Evolutionary conservation across 1,139 yeast genomes (phyloP).

Genomic region (Yamadazyma conglobata): DNA sequence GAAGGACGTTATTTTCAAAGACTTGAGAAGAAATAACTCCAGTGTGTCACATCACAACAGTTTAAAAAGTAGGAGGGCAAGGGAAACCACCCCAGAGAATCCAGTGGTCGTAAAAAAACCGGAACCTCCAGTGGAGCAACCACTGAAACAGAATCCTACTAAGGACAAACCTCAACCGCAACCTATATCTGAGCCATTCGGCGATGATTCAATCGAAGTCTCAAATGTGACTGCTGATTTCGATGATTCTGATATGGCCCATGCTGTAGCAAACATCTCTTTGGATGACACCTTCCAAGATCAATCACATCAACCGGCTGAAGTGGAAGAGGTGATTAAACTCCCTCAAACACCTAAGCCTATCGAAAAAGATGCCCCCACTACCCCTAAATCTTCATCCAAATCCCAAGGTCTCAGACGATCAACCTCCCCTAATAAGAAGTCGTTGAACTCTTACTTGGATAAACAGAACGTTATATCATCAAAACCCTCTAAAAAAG

Average conservation of each 20-base stretch:
- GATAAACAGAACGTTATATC: slow-evolving; percentile 17
- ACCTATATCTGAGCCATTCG: not conserved
- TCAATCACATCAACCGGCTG: no score
- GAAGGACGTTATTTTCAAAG: slow-evolving; percentile 53
- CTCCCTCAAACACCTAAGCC: slow-evolving; percentile 12
- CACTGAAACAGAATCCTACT: not conserved
- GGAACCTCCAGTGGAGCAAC: slow-evolving; percentile 2
- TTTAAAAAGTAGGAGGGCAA: slow-evolving; percentile 5
- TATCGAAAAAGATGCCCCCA: slow-evolving; percentile 9
- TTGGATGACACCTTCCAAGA: slow-evolving; percentile 2
- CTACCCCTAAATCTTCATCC: slow-evolving; percentile 20
- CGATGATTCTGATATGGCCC: slow-evolving; percentile 5
- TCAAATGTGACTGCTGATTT: slow-evolving; percentile 8
- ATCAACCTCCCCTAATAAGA: slow-evolving; percentile 41
- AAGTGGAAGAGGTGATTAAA: not conserved
- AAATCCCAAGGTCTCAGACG: slow-evolving; percentile 27
- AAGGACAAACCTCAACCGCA: not conserved
- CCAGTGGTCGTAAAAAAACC: slow-evolving; percentile 3
- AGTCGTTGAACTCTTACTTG: slow-evolving; percentile 27
- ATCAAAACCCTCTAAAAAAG: slow-evolving; percentile 30
- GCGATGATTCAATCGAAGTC: slow-evolving; percentile 8
- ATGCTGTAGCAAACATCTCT: slow-evolving; percentile 6
- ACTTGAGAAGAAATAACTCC: slow-evolving; percentile 40
- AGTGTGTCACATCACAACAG: slow-evolving; percentile 13
- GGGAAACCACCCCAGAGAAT: slow-evolving; percentile 1